Evolutionary conservation across 768 basidiomycete species (phyloP), one percentile per base, ranked within the genome.

Genomic region (Lentinula aciculospora): DNA sequence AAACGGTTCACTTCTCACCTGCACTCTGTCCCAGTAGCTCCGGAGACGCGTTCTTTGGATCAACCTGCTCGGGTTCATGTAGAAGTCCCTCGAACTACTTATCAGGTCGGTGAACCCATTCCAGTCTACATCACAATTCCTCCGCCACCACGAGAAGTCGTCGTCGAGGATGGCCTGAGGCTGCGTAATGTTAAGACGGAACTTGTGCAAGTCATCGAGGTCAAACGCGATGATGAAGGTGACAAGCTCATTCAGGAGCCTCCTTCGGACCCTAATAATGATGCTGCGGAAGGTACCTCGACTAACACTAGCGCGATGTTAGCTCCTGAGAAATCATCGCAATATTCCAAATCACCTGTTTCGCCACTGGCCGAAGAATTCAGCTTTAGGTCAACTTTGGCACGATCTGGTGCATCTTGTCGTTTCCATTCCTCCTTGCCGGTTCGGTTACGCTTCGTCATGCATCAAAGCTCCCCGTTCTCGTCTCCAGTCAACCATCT

Each of bases 321-420:
- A 58, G 4, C 49, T 58, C 42, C 56, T 25, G 63, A 72, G 66
- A 66, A 75, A 66, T 61, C 65, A 25, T 65, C 64, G 60, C 67
- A 62, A 46, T 73, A 75, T 3, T 74, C 76, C 31, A 78, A 78
- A 57, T 64, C 70, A 47, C 73, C 77, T 3, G 55, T 64, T 28
- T 74, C 76, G n/a, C 71, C 75, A 23, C 61, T 71, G 19, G 74
- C 74, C 59, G 62, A 71, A 19, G 74, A 75, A 28, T 71, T 78
- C 17, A 71, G 76, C 40, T 79, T 81, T 62, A 73, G 76, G 37
- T 76, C 79, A 2, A 76, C 86, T 51, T 75, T 98, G 27, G 86
- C 92, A 12, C 82, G 88, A 6, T 94, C 94, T 13, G 96, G 96
- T 46, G 94, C 94, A 42, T 88, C 92, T 19, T 94, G 93, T 68